Percentiles rank a stretch among this genome's conserved stretches.
Conservation (phyloP, 2,329 filamentous ascomycete species). For the Pezicula neosporulosa region DNA sequence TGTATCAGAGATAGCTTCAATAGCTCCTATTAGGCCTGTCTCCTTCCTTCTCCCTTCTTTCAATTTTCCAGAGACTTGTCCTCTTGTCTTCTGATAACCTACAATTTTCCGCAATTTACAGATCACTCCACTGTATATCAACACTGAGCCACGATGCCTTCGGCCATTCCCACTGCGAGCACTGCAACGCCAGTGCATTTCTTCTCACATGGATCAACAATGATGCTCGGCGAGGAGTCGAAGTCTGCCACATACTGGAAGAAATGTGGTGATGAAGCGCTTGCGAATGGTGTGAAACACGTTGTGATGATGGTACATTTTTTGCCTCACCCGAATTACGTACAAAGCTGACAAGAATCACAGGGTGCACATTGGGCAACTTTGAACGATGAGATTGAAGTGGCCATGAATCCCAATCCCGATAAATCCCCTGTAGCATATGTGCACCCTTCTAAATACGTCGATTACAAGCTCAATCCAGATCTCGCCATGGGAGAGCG, state of each 20-base stretch:
- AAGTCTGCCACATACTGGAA: slow-evolving; percentile 63
- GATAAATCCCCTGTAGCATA: slow-evolving; percentile 62
- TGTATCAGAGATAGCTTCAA: too few species aligned
- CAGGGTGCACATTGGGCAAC: slow-evolving; percentile 66
- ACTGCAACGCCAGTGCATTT: slow-evolving; percentile 19
- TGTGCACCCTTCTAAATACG: slow-evolving; percentile 63
- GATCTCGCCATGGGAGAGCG: slow-evolving; percentile 50
- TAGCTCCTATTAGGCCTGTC: too few species aligned
- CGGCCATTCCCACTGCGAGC: neutral
- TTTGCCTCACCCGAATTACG: neutral
- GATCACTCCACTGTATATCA: neutral
- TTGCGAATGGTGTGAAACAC: slow-evolving; percentile 55
- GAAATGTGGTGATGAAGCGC: slow-evolving; percentile 58
- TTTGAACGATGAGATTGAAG: slow-evolving; percentile 51
- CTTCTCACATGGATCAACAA: slow-evolving; percentile 68
- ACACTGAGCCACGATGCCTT: neutral
- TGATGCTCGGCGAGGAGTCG: slow-evolving; percentile 67
- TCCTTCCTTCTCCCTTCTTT: too few species aligned
- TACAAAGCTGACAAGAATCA: neutral
- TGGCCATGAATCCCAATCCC: slow-evolving; percentile 57
- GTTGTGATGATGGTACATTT: slow-evolving; percentile 59
- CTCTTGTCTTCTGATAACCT: neutral
- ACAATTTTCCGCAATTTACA: neutral
- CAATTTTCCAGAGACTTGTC: too few species aligned
- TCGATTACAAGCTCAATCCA: slow-evolving; percentile 56